Percentiles rank a stretch among this genome's conserved stretches.
Conservation (phyloP, 495 filamentous ascomycete genomes). For the Cryomyces antarcticus region DNA sequence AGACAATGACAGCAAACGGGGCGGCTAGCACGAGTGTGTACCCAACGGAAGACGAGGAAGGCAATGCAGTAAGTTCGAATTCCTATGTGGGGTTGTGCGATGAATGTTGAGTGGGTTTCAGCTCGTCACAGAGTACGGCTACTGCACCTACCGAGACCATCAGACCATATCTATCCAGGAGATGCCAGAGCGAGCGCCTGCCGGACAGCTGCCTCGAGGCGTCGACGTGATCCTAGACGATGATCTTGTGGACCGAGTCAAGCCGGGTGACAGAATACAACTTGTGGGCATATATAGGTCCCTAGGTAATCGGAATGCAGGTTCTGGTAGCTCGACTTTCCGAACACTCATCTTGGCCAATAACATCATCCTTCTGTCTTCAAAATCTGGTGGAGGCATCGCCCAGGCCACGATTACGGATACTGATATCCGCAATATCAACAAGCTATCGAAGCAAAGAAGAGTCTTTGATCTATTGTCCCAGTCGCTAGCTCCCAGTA, state of each 20-base stretch:
- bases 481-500: constrained; percentile 94
- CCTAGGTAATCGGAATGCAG: constrained; percentile 80
- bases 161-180: constrained; percentile 98
- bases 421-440: constrained; percentile 95
- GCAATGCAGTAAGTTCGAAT: constrained; percentile 32
- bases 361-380: constrained; percentile 84
- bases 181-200: constrained; percentile 94
- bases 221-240: constrained; percentile 98
- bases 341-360: constrained; percentile 86
- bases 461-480: constrained; percentile 84
- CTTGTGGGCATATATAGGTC: constrained; percentile 87
- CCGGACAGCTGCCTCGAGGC: constrained; percentile 83
- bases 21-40: constrained; percentile 78
- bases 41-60: constrained; percentile 80
- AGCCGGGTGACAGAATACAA: constrained; percentile 91
- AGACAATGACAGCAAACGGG: constrained; percentile 86
- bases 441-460: constrained; percentile 89
- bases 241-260: constrained; percentile 84
- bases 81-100: not conserved
- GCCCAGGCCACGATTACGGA: constrained; percentile 89
- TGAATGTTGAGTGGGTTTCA: constrained; percentile 12
- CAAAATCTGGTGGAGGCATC: constrained; percentile 87
- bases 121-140: constrained; percentile 86
- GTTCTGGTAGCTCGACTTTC: constrained; percentile 72
- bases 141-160: constrained; percentile 89